Conservation (phyloP, 73 alveolate genomes). For the Paramecium primaurelia region DNA sequence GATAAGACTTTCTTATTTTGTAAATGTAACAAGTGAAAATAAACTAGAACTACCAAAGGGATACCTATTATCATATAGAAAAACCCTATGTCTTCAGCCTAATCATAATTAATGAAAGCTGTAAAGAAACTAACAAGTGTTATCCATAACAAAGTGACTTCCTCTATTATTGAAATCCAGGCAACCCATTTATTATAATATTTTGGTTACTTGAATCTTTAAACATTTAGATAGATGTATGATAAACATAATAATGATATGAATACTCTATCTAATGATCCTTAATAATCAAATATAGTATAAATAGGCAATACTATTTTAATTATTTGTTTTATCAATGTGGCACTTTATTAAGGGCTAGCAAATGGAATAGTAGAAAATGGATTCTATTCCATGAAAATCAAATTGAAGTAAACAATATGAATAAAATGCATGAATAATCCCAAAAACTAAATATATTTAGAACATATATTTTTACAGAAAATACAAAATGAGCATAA, state of each 20-base stretch:
- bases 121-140: not conserved
- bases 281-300: not conserved
- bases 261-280: not conserved
- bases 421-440: not conserved
- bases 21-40: not conserved
- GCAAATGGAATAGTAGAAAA: not conserved
- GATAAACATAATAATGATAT: not conserved
- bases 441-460: not conserved
- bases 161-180: not conserved
- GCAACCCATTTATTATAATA: not conserved
- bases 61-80: constrained; percentile 39
- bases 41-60: not conserved
- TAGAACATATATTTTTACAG: not conserved
- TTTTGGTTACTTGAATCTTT: not conserved
- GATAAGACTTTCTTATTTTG: constrained; percentile 9
- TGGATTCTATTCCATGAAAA: not conserved
- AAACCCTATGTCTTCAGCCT: constrained; percentile 19
- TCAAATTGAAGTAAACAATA: not conserved
- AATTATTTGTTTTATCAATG: not conserved
- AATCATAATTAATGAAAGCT: not conserved
- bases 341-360: not conserved
- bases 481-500: not conserved
- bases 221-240: not conserved
- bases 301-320: not conserved
- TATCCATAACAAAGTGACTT: not conserved